These are phyloP conservation scores for Cystobasidium onofrii DNA, from an alignment of 768 basidiomycete genomes.

Conservation along the genomic window DNA sequence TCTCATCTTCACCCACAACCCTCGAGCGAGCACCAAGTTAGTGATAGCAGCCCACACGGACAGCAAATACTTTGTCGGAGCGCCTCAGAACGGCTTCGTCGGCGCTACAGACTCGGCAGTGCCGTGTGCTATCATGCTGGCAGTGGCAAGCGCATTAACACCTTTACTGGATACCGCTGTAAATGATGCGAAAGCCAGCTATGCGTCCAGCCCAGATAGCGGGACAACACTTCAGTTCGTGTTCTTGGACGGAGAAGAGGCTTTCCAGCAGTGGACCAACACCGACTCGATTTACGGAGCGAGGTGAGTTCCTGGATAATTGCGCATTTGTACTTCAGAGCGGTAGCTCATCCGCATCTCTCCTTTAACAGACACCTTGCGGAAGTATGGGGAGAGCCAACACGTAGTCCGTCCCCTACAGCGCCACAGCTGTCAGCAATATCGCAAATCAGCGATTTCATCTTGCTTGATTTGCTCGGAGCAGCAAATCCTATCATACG, in stretches of 20 bases:
- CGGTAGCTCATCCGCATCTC: neutral
- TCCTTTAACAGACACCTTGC: conserved; percentile 69
- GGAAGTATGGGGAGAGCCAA: conserved; percentile 67
- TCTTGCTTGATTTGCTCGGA: conserved; percentile 87
- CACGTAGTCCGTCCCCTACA: conserved; percentile 51
- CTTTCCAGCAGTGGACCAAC: conserved; percentile 78
- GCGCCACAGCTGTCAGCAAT: conserved; percentile 54
- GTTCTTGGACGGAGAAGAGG: conserved; percentile 98
- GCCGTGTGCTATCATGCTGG: conserved; percentile 86
- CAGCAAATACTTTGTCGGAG: conserved; percentile 35
- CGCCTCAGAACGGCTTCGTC: conserved; percentile 60
- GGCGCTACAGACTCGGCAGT: conserved; percentile 97
- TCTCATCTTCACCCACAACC: conserved; percentile 89
- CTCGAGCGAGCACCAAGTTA: conserved; percentile 67
- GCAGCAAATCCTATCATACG: conserved; percentile 63
- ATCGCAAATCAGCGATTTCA: conserved; percentile 73
- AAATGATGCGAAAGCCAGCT: conserved; percentile 46
- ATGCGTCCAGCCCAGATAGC: conserved; percentile 56
- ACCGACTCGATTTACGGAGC: conserved; percentile 93
- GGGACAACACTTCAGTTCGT: conserved; percentile 80
- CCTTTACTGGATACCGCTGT: conserved; percentile 53
- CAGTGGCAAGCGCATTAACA: conserved; percentile 60
- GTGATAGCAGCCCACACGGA: conserved; percentile 58
- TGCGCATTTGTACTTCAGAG: too few species aligned
- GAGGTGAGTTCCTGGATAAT: conserved; percentile 52